These are phyloP conservation scores for Boletus reticuloceps DNA, from an alignment of 768 basidiomycete genomes.

Conservation along the genomic window DNA sequence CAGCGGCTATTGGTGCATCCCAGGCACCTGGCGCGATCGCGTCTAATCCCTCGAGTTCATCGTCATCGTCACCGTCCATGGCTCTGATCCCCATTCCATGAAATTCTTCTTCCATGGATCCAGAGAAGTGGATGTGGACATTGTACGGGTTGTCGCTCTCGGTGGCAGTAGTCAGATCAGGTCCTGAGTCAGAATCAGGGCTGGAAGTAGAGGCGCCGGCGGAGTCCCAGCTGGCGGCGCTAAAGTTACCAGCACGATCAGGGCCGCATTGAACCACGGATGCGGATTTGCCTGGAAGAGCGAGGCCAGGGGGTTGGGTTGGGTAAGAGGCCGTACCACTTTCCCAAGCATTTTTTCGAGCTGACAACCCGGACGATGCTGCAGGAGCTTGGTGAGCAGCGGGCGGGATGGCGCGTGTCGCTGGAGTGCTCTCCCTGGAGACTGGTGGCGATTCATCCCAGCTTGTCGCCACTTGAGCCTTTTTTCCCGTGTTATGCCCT, in stretches of 20 bases:
- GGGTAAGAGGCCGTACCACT: constrained; percentile 5
- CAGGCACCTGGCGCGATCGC: constrained; percentile 24
- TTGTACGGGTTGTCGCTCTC: constrained; percentile 24
- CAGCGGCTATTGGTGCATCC: background rate
- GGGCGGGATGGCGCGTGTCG: background rate
- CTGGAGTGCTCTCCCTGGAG: constrained; percentile 20
- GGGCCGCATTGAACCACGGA: background rate
- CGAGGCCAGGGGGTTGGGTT: constrained; percentile 12
- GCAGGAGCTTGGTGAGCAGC: constrained; percentile 2
- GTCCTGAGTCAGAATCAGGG: constrained; percentile 27
- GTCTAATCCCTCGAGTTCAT: constrained; percentile 20
- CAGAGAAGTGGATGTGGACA: constrained; percentile 23
- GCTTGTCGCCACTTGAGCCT: background rate
- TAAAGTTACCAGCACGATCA: constrained; percentile 9
- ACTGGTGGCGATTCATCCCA: constrained; percentile 20
- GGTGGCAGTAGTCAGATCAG: constrained; percentile 21
- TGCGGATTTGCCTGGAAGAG: background rate
- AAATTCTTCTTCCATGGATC: constrained; percentile 29
- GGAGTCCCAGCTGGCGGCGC: constrained; percentile 24
- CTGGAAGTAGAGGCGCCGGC: constrained; percentile 22
- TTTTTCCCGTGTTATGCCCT: constrained; percentile 18
- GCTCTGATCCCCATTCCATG: constrained; percentile 22
- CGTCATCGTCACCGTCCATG: constrained; percentile 7
- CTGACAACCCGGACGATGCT: constrained; percentile 10
- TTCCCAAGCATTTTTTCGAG: constrained; percentile 10